These are phyloP conservation scores for Capsicum chinense DNA, from an alignment of 257 asterid species.

Conservation along the genomic window DNA sequence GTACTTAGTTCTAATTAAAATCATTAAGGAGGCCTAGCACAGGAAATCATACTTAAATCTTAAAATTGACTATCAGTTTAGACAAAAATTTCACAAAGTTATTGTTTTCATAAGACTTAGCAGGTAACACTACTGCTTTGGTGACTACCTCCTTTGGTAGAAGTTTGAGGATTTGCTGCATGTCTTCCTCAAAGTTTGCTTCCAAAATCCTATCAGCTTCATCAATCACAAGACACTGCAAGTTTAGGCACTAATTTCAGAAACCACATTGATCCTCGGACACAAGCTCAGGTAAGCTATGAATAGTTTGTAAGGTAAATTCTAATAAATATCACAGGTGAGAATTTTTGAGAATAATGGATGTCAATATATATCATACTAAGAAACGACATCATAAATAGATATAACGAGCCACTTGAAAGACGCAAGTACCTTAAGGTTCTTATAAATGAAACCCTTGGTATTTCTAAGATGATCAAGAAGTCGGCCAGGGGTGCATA, in stretches of 20 bases:
- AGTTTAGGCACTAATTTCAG: slow-evolving; percentile 34
- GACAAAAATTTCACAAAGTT: background rate
- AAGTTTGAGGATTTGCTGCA: slow-evolving; percentile 76
- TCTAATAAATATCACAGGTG: background rate
- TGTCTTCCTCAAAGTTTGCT: slow-evolving; percentile 92
- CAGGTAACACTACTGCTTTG: background rate
- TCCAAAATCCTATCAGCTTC: slow-evolving; percentile 98
- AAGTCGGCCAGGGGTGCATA: slow-evolving; percentile 96
- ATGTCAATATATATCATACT: background rate
- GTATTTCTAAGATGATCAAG: slow-evolving; percentile 96
- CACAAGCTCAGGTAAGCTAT: background rate
- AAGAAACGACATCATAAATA: background rate
- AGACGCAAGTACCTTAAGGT: slow-evolving; percentile 59
- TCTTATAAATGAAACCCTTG: slow-evolving; percentile 80
- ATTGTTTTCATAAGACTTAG: background rate
- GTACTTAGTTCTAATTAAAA: background rate
- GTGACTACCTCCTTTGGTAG: slow-evolving; percentile 86
- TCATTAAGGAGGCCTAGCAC: background rate
- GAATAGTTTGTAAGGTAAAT: background rate
- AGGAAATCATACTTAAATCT: background rate
- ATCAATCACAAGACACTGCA: slow-evolving; percentile 92
- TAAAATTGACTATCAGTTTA: background rate
- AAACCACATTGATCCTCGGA: slow-evolving; percentile 22
- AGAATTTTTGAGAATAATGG: background rate
- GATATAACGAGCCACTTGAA: background rate